Percentiles rank a stretch among this genome's conserved stretches.
Conservation (phyloP, 2,329 filamentous ascomycete genomes). For the Cryphonectria naterciae region DNA sequence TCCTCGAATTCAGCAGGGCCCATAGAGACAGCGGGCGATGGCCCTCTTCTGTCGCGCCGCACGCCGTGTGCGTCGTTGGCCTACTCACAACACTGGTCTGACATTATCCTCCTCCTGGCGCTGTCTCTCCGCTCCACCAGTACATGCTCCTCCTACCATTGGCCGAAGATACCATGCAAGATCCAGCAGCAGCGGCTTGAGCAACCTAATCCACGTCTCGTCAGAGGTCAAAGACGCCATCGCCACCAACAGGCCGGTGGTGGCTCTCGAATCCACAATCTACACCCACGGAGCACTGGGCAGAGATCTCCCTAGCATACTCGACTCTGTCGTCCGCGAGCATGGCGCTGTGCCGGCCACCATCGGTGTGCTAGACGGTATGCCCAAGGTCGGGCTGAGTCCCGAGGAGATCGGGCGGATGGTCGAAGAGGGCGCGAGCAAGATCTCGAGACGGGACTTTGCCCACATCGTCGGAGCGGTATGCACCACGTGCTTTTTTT, state of each 20-base stretch:
- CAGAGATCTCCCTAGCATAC: constrained; percentile 57
- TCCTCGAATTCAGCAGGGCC: not conserved
- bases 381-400: constrained; percentile 78
- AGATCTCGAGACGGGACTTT: constrained; percentile 86
- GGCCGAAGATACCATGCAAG: constrained; percentile 8
- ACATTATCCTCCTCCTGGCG: not conserved
- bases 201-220: constrained; percentile 67
- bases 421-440: constrained; percentile 72
- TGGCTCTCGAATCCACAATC: constrained; percentile 93
- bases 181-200: constrained; percentile 35
- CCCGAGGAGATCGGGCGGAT: constrained; percentile 75
- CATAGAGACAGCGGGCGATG: not conserved
- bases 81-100: not conserved
- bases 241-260: constrained; percentile 75
- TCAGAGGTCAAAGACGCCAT: constrained; percentile 83
- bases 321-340: constrained; percentile 80
- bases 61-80: constrained; percentile 8
- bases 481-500: constrained; percentile 36
- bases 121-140: not conserved
- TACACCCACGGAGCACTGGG: constrained; percentile 93
- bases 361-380: constrained; percentile 82
- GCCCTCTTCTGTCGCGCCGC: not conserved
- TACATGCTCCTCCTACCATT: not conserved
- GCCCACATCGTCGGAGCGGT: constrained; percentile 80
- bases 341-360: constrained; percentile 88